Conservation (phyloP, 192 early-diverging fungal genomes). For the Podila minutissima region DNA sequence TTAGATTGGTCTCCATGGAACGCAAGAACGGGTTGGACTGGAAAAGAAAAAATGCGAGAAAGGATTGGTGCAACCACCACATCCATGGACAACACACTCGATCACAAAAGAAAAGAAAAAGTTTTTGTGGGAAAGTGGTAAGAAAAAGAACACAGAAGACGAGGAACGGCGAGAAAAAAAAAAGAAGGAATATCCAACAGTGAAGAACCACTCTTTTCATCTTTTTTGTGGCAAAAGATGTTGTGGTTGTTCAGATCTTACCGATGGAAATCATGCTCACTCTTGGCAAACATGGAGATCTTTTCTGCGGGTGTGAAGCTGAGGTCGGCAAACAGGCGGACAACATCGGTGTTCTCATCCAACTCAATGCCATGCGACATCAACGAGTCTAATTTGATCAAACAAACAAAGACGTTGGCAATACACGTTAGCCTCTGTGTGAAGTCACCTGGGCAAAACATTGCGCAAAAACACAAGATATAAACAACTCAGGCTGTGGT, state of each 20-base stretch:
- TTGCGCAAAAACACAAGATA: too few species aligned
- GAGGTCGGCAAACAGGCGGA: conserved; percentile 30
- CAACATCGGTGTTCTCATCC: conserved; percentile 47
- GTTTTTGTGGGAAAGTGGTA: not conserved
- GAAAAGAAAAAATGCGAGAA: too few species aligned
- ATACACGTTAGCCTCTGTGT: too few species aligned
- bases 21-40: too few species aligned
- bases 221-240: not conserved
- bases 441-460: too few species aligned
- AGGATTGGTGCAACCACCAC: too few species aligned
- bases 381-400: conserved; percentile 22
- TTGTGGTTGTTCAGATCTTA: conserved; percentile 5
- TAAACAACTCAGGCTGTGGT: too few species aligned
- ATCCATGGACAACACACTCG: too few species aligned
- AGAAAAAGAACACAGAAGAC: not conserved
- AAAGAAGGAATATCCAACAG: conserved; percentile 9
- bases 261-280: conserved; percentile 45
- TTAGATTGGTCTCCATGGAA: too few species aligned
- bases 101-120: too few species aligned
- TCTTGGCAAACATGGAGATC: conserved; percentile 22
- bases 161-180: not conserved
- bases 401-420: not conserved
- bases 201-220: not conserved
- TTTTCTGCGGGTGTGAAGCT: conserved; percentile 30
- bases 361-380: conserved; percentile 26